A percentile compares a stretch with the other conserved stretches of the same genome.
These are phyloP conservation scores for Chrysanthemum makinoi DNA, from an alignment of 129 eudicot genomes.

Conservation along the genomic window DNA sequence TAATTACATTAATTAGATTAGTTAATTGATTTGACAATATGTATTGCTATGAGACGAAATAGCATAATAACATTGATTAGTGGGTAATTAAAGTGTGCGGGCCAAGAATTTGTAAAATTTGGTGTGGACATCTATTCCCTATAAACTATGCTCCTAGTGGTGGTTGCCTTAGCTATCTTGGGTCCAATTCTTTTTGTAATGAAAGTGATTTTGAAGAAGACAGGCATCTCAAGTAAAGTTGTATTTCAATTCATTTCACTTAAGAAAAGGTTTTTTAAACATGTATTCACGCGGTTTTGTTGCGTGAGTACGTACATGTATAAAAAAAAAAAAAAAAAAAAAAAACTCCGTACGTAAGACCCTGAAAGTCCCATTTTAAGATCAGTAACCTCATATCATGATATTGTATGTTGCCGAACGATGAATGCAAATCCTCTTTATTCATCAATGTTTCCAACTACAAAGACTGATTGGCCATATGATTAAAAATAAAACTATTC, in stretches of 20 bases:
- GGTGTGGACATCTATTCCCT: constrained; percentile 17
- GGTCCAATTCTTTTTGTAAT: constrained; percentile 27
- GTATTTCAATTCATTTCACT: not conserved
- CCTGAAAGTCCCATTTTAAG: too few relatives aligned
- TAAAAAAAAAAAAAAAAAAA: too few relatives aligned
- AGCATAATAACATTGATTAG: not conserved
- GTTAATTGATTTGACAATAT: not conserved
- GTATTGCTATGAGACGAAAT: not conserved
- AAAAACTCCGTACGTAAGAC: too few relatives aligned
- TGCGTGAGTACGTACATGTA: too few relatives aligned
- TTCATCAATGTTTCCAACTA: too few relatives aligned
- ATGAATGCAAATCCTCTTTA: too few relatives aligned
- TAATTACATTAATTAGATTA: too few relatives aligned
- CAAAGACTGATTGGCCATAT: too few relatives aligned
- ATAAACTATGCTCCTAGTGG: constrained; percentile 19
- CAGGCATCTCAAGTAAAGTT: constrained; percentile 2
- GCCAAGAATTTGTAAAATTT: constrained; percentile 6
- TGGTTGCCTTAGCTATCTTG: constrained; percentile 24
- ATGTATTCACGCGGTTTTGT: too few relatives aligned
- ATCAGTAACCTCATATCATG: too few relatives aligned
- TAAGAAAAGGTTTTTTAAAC: not conserved
- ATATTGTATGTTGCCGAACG: too few relatives aligned
- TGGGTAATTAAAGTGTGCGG: constrained; percentile 12
- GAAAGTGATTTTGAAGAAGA: constrained; percentile 10
- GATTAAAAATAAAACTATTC: too few relatives aligned